Evolutionary conservation across 495 filamentous ascomycete genomes (phyloP), one percentile per base, ranked within the genome.

Genomic region (Neurospora sp.): DNA sequence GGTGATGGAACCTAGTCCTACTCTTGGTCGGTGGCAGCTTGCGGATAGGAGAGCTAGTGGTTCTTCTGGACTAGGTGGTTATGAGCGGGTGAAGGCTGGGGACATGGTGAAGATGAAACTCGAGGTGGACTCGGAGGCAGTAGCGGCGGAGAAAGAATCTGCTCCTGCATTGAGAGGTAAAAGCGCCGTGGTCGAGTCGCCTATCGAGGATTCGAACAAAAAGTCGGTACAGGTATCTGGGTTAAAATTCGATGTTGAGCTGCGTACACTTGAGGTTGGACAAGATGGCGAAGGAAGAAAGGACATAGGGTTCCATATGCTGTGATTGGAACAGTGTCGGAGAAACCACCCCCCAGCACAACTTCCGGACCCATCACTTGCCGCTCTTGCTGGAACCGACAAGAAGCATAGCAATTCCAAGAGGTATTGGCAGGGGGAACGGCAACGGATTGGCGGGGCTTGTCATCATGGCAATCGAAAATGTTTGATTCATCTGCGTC

Each of bases 241-340:
- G 8, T 39, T 80, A 35, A 71, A 35, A 59, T 78, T 80, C 39
- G 75, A 74, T 0, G 78, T 80, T 6, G 79, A 80, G 53, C n/a
- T 75, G 35, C 76, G 68, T 41, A 37, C 22, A 37, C 20, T 31
- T 27, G 53, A 61, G 35, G 53, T 65, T 8, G 53, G 27, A 35
- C 27, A 35, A 18, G 22, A 65, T 35, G 27, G 53, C 12, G 53
- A 65, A 4, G 27, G 53, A 8, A 16, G 14, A 35, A 65, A 35
- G 53, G 6, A 3, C 2, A 4, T 65, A 35, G 8, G 12, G 6
- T 65, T 65, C 6, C 53, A 65, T 35, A 18, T 65, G 53, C 53
- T 65, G 20, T 59, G 20, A 59, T 61, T 8, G 12, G 6, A 35
- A 16, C 53, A 27, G 22, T 53, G 20, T 27, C 35, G 53, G 6